Evolutionary conservation across 192 early-diverging fungal species (phyloP).

Genomic region (Endogone sp.): DNA sequence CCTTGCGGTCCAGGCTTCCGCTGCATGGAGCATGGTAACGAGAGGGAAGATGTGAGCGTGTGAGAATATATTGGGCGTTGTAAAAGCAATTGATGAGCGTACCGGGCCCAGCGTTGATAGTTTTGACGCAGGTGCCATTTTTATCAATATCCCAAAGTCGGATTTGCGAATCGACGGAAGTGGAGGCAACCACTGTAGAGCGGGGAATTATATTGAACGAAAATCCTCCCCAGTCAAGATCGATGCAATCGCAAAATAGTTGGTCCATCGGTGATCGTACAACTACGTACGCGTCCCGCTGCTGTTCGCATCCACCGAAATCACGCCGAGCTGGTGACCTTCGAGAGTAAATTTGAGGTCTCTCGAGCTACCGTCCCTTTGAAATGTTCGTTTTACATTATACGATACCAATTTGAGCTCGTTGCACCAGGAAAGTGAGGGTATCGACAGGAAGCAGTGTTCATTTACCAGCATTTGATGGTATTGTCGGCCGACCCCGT

Average conservation of each 20-base stretch:
- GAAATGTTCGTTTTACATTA: background rate
- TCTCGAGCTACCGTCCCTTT: conserved; percentile 60
- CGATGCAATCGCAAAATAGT: too few relatives aligned
- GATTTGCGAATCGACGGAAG: conserved; percentile 76
- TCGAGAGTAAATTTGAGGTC: conserved; percentile 50
- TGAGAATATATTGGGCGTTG: too few relatives aligned
- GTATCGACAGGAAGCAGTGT: background rate
- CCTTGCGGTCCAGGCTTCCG: conserved; percentile 70
- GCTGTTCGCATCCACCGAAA: conserved; percentile 62
- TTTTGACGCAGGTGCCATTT: conserved; percentile 40
- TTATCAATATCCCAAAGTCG: conserved; percentile 71
- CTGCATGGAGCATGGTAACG: conserved; percentile 26
- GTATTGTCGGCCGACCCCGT: conserved; percentile 78
- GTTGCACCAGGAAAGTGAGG: background rate
- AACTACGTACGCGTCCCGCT: conserved; percentile 53
- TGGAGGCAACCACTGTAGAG: conserved; percentile 56
- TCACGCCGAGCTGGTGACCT: conserved; percentile 77
- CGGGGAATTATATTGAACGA: background rate
- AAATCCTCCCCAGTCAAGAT: background rate
- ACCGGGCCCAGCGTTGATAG: conserved; percentile 65
- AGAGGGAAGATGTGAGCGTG: background rate
- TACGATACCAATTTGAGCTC: background rate
- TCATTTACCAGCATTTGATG: conserved; percentile 71
- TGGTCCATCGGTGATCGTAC: too few relatives aligned
- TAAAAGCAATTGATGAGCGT: too few relatives aligned